These are phyloP conservation scores for Schizophyllum commune DNA, from an alignment of 1,284 basidiomycete species.

Conservation along the genomic window DNA sequence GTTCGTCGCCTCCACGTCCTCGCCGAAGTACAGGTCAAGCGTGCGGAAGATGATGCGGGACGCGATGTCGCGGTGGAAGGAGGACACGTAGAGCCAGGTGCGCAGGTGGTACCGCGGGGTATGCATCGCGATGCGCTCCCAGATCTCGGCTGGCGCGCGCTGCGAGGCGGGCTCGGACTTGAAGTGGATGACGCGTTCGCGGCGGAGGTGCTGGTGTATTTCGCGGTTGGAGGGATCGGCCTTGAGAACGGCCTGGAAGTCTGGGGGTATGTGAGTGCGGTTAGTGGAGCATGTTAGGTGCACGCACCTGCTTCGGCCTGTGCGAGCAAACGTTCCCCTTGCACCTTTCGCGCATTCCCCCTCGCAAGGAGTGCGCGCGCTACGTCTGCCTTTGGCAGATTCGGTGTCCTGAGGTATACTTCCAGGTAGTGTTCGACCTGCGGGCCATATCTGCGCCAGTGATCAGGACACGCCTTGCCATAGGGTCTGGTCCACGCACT, in stretches of 20 bases:
- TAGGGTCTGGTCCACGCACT: slow-evolving; percentile 23
- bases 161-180: slow-evolving; percentile 47
- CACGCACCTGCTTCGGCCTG: slow-evolving; percentile 50
- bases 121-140: slow-evolving; percentile 54
- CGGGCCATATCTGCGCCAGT: slow-evolving; percentile 42
- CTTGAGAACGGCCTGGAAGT: slow-evolving; percentile 50
- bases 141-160: slow-evolving; percentile 53
- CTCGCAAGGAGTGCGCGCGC: slow-evolving; percentile 48
- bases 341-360: slow-evolving; percentile 47
- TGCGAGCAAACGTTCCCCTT: slow-evolving; percentile 43
- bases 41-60: slow-evolving; percentile 55
- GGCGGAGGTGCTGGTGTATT: slow-evolving; percentile 40
- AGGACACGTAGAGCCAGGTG: slow-evolving; percentile 55
- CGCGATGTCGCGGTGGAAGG: slow-evolving; percentile 56
- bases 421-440: slow-evolving; percentile 59
- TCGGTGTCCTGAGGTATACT: slow-evolving; percentile 54
- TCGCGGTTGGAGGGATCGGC: slow-evolving; percentile 52
- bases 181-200: slow-evolving; percentile 41
- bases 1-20: slow-evolving; percentile 50
- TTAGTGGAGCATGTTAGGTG: not conserved
- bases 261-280: slow-evolving; percentile 21
- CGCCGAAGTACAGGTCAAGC: slow-evolving; percentile 56
- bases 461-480: slow-evolving; percentile 4
- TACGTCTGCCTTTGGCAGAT: slow-evolving; percentile 40
- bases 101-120: slow-evolving; percentile 58